Percentiles rank a stretch among this genome's conserved stretches.
These are phyloP conservation scores for Vicia sativa DNA, from an alignment of 306 rosid species.

Conservation along the genomic window DNA sequence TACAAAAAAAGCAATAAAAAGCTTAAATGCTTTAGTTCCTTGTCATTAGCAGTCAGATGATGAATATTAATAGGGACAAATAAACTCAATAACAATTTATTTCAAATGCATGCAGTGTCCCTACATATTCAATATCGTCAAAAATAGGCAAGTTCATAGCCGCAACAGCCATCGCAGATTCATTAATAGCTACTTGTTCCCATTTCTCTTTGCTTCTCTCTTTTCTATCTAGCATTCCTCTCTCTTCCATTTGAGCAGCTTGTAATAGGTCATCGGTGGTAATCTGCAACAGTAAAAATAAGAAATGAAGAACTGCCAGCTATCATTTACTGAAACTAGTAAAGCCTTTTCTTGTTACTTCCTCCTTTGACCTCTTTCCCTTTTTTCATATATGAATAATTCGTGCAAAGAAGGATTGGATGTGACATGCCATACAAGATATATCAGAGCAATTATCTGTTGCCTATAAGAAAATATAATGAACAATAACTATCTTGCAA, in stretches of 20 bases:
- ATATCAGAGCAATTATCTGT: conserved; percentile 1
- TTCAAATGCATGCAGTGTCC: conserved; percentile 41
- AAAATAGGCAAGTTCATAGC: conserved; percentile 87
- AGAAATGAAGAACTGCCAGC: conserved; percentile 23
- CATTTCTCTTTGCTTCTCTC: conserved; percentile 81
- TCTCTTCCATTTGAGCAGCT: conserved; percentile 99
- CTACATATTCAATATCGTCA: conserved; percentile 85
- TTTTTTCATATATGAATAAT: background rate
- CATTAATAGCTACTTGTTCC: conserved; percentile 94
- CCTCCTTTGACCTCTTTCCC: too few relatives aligned
- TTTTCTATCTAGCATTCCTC: conserved; percentile 96
- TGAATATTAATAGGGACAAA: conserved; percentile 15
- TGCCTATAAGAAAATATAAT: conserved; percentile 24
- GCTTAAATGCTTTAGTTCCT: conserved; percentile 6
- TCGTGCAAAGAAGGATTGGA: conserved; percentile 23
- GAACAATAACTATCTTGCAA: conserved; percentile 22
- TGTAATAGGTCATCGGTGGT: conserved; percentile 95
- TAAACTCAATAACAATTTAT: background rate
- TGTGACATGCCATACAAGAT: conserved; percentile 13
- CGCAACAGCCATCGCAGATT: conserved; percentile 91
- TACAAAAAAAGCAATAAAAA: conserved; percentile 48
- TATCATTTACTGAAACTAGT: conserved; percentile 23
- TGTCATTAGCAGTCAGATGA: conserved; percentile 21
- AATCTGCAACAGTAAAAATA: conserved; percentile 59
- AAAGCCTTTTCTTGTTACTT: conserved; percentile 11